Evolutionary conservation across 345 rosid species (phyloP).

Genomic region (Boechera divaricarpa): DNA sequence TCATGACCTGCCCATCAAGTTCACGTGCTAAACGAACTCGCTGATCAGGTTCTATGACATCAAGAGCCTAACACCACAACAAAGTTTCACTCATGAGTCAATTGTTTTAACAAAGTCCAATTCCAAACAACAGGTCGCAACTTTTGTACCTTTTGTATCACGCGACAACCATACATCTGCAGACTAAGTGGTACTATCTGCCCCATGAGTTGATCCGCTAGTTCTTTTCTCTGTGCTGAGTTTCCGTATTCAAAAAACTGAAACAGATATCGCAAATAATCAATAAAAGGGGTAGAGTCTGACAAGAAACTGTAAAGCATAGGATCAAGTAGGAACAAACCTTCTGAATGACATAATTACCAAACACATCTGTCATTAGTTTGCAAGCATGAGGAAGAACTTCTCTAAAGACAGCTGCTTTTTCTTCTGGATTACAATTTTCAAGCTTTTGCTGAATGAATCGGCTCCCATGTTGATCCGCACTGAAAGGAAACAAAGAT

Average conservation of each 20-base stretch:
- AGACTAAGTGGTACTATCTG: conserved; percentile 65
- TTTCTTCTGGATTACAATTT: conserved; percentile 60
- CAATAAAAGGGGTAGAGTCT: conserved; percentile 16
- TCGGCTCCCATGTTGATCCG: conserved; percentile 81
- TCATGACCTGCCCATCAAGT: conserved; percentile 80
- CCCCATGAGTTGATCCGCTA: conserved; percentile 66
- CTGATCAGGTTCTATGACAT: conserved; percentile 75
- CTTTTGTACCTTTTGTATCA: conserved; percentile 67
- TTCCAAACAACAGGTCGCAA: background rate
- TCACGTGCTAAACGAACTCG: conserved; percentile 64
- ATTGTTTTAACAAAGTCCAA: background rate
- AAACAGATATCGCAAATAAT: conserved; percentile 18
- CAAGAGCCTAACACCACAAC: conserved; percentile 62
- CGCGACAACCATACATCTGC: conserved; percentile 84
- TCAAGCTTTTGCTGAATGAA: conserved; percentile 84
- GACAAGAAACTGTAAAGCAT: background rate
- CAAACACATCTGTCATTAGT: conserved; percentile 79
- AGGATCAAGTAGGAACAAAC: conserved; percentile 40
- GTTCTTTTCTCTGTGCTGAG: conserved; percentile 62
- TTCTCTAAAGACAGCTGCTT: conserved; percentile 67
- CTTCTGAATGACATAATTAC: conserved; percentile 81
- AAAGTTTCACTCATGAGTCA: conserved; percentile 21
- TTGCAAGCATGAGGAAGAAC: conserved; percentile 67
- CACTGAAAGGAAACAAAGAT: conserved; percentile 52
- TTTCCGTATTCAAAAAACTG: conserved; percentile 75